Base-by-base conservation (phyloP, 75 land plant genomes). In the Sequoiadendron giganteum region DNA sequence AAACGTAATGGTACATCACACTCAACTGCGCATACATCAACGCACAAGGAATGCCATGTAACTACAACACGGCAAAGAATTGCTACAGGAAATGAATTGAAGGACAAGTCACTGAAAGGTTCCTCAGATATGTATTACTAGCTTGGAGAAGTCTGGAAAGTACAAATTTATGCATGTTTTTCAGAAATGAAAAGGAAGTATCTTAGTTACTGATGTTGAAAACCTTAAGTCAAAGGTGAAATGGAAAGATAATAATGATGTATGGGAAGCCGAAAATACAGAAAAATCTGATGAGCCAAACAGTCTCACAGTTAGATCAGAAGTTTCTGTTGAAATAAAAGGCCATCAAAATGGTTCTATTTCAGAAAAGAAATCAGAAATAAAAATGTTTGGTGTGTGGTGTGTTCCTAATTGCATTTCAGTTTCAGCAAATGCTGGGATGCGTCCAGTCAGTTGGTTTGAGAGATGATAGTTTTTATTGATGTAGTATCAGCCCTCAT, bases 331-430 rank as follows among this genome's bases (percentile, higher is more conserved):
- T 79, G 47, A 42, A 79, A 10, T 19, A 42, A 40, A 79, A 40
- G 82, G 5, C 11, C 48, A 21, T 15, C 48, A 40, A 80, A 77
- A 15, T 38, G 79, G 47, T 47, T 39, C 16, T 21, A 34, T 52
- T 49, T 84, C 61, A 54, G 61, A 84, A 10, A 45, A 45, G 47
- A 47, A 52, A 49, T 13, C 48, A 18, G 86, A 78, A 47, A 79
- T 87, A 39, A 90, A 87, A n/a, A 39, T 19, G 16, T 39, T 70
- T 8, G 75, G 58, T 83, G 55, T 88, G 52, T 86, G 72, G 16
- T 89, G 80, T 90, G 91, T 73, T 45, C 84, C 90, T 32, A 89
- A 90, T 42, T 80, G 82, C 78, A 91, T 92, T 21, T 91, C 89
- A 52, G 87, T 87, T 85, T 91, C 94, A 28, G 80, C 84, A 34